Evolutionary conservation across 495 filamentous ascomycete genomes (phyloP).

Genomic region (Chaetomium fimeti): DNA sequence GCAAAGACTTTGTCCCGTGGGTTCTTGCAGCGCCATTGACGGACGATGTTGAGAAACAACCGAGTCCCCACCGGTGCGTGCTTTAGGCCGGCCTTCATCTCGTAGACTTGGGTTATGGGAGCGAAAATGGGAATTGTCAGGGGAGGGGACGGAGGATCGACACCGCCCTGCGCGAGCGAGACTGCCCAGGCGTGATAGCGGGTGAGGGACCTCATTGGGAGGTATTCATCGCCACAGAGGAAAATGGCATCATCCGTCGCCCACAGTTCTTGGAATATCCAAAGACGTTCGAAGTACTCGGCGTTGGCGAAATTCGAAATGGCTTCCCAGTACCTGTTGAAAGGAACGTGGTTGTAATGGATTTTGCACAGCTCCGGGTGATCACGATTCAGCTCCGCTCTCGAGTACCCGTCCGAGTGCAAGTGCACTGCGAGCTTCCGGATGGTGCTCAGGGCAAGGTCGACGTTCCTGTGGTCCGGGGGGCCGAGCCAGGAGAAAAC

Average conservation of each 20-base stretch:
- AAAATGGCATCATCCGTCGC: not conserved
- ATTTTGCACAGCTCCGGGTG: not conserved
- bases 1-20: no score
- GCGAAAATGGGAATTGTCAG: no score
- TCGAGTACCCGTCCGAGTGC: not conserved
- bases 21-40: no score
- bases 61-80: no score
- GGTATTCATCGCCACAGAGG: not conserved
- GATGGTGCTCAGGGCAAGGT: not conserved
- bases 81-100: no score
- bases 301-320: not conserved
- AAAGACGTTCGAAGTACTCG: not conserved
- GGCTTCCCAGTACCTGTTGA: conserved; percentile 3
- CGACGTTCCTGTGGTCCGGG: not conserved
- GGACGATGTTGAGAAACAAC: no score
- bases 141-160: no score
- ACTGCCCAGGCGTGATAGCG: not conserved
- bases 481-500: conserved; percentile 8
- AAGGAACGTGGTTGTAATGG: not conserved
- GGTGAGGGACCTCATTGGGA: not conserved
- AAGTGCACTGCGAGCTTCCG: not conserved
- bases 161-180: not conserved
- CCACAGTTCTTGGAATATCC: conserved; percentile 4
- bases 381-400: not conserved
- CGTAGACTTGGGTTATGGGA: no score